Evolutionary conservation across 1,139 yeast species (phyloP), one percentile per base, ranked within the genome.

Genomic region (Hansenula lynferdii): DNA sequence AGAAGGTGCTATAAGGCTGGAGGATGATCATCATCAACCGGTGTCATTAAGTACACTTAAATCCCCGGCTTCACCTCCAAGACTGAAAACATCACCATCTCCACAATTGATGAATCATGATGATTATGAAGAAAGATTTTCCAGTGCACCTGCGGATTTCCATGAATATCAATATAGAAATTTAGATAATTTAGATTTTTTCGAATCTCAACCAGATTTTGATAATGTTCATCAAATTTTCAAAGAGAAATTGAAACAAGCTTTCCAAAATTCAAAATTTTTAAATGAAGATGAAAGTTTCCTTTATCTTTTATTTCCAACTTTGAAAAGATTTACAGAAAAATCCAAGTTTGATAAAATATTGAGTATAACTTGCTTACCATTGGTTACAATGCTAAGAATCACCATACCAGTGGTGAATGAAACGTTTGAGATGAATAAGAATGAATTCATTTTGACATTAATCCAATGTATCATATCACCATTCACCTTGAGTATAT

Each of bases 321-420:
- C 62, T 3, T 35, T 60, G 28, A 40, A 34, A 8, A 46, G 40
- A 9, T 56, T 58, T 19, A 26, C 16, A 2, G 28, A 40, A 9
- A 58, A 54, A 38, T 37, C 60, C 3, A 12, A 42, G 2, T 26
- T 50, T 4, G 60, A 58, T 34, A 52, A 53, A 35, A 15, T 60
- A 8, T 52, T 60, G 35, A 54, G 57, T 6, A 31, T 69, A 2
- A 35, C 69, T n/a, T 51, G 71, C 8, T 40, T 70, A 1, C 81
- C 81, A 2, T 56, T 74, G 1, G 62, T 71, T 1, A 43, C 73
- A 1, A 32, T 72, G 4, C 58, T 77, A 15, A 62, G 75, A 17
- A 29, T 72, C 5, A 67, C 80, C 1, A 63, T 70, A 1, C 84
- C 85, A 1, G 79, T 75, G 2, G 55, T 65, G 31, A 60, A 57